Conservation (phyloP, 331 rosid species). For the Telfairia occidentalis region DNA sequence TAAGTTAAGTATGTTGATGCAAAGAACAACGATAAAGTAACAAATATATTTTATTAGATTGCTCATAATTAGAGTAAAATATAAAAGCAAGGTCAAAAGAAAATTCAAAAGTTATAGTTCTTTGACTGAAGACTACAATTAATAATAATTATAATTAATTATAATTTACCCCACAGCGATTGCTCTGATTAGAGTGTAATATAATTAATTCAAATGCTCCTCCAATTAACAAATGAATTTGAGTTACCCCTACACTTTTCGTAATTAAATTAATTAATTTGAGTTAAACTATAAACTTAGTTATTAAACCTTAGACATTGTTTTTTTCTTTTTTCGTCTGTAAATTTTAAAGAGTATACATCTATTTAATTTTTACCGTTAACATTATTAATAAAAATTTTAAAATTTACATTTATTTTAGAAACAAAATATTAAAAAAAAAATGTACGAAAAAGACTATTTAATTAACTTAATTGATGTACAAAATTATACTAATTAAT, state of each 20-base stretch:
- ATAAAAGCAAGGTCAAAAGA: constrained; percentile 2
- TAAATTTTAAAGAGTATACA: not conserved
- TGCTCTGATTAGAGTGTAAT: not conserved
- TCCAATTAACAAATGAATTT: not conserved
- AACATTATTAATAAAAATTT: not conserved
- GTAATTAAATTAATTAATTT: not conserved
- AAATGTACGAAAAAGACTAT: not conserved
- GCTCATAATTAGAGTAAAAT: not conserved
- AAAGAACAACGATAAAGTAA: not conserved
- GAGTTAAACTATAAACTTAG: not conserved
- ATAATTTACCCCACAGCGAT: not conserved
- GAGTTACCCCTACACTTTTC: not conserved
- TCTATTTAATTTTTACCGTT: not conserved
- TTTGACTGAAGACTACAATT: not conserved
- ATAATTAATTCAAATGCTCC: not conserved
- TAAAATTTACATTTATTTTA: not conserved
- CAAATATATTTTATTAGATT: not conserved
- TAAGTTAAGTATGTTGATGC: not conserved
- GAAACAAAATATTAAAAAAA: not conserved
- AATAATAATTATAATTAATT: not conserved
- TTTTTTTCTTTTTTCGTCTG: not conserved
- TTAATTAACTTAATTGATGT: too few relatives aligned
- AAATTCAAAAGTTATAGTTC: not conserved
- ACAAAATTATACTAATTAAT: not conserved
- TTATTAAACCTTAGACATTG: not conserved